Base-by-base conservation (phyloP, 257 asterid genomes). In the Leonotis leonurus region DNA sequence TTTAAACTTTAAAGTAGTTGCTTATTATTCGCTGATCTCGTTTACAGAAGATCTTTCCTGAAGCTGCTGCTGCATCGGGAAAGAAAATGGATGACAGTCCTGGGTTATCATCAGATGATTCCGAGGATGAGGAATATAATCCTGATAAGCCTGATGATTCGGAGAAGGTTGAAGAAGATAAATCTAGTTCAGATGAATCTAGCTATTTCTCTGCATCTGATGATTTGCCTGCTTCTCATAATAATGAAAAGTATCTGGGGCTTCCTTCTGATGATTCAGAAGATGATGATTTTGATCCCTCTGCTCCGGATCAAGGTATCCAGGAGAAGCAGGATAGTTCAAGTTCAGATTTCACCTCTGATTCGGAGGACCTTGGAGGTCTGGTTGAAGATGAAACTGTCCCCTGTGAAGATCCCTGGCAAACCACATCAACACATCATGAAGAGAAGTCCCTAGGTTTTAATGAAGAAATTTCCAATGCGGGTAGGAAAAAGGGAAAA, bases 181-280 rank as follows among this genome's bases (percentile, higher is more conserved):
- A 76, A 58, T 81, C 86, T 41, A 76, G 81, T 70, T 84, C 95
- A 17, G 82, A 79, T 45, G 84, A 75, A 44, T 83, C 94, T 77
- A 76, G 73, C 52, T 75, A 77, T 75, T 65, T 76, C 59, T 81
- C 96, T 59, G 92, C 87, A 49, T 67, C 85, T 59, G 80, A 80
- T 52, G 83, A 64, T 59, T 56, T 67, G 57, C 69, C 44, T 18
- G 77, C 70, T 54, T 41, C 80, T 65, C 54, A 64, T 57, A 75
- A 75, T 41, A 65, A 75, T 48, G 80, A 81, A 18, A 78, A 65
- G 29, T 37, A 46, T 43, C 29, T 48, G 54, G 87, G 81, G 68
- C 77, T 84, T 69, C 89, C 95, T 70, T 86, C 95, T 72, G 98
- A 91, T 43, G 98, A 91, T 82, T 88, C 96, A 5, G 98, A 86